Conservation (phyloP, 2,329 filamentous ascomycete genomes). For the Xylaria sp. region DNA sequence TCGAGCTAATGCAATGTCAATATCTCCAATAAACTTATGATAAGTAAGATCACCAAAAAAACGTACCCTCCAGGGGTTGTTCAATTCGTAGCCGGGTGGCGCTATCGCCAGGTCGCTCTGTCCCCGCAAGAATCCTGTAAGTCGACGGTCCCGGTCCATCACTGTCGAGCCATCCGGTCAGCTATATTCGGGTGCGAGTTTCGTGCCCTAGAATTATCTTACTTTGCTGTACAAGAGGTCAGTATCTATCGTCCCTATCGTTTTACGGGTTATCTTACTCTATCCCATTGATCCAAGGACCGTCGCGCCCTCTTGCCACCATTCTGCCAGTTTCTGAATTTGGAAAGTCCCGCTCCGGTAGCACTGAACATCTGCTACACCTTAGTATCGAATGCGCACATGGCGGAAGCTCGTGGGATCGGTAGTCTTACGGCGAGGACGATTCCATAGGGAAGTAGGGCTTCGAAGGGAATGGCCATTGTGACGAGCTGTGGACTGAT, state of each 20-base stretch:
- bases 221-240: slow-evolving; percentile 56
- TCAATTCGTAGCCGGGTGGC: slow-evolving; percentile 63
- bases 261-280: slow-evolving; percentile 44
- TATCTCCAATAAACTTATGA: slow-evolving; percentile 4
- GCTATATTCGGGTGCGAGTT: background rate
- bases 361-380: slow-evolving; percentile 62
- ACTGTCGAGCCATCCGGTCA: slow-evolving; percentile 46
- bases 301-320: slow-evolving; percentile 64
- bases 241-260: slow-evolving; percentile 23
- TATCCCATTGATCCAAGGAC: slow-evolving; percentile 66
- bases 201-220: slow-evolving; percentile 23
- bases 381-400: slow-evolving; percentile 23
- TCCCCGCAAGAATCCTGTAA: slow-evolving; percentile 62
- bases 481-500: slow-evolving; percentile 30
- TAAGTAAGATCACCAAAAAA: slow-evolving; percentile 5
- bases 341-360: slow-evolving; percentile 60
- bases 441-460: slow-evolving; percentile 66
- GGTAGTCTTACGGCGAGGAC: slow-evolving; percentile 57
- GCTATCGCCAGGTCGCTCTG: slow-evolving; percentile 59
- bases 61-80: slow-evolving; percentile 66
- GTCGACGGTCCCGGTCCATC: slow-evolving; percentile 66
- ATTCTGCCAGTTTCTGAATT: slow-evolving; percentile 60
- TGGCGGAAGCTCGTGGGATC: slow-evolving; percentile 1
- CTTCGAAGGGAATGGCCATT: slow-evolving; percentile 68
- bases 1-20: slow-evolving; percentile 49